phyloP scores from a whole-genome alignment of 441 rosid species.

The Pelargonium myrrhifolium region DNA sequence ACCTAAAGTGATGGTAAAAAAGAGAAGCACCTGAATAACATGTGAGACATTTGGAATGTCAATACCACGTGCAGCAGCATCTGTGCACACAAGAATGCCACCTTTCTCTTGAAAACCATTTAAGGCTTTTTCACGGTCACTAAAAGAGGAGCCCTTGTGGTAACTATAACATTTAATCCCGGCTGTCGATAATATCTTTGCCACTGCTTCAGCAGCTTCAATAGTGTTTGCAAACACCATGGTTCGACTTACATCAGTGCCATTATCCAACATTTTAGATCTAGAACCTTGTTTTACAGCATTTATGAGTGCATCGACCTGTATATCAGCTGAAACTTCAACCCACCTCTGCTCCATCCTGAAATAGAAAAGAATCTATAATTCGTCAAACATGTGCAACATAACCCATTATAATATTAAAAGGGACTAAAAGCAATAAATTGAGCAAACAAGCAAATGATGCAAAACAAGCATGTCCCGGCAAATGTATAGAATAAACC shows the following conservation, averaged over 20 bases:
- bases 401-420: no score
- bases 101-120: constrained; percentile 65
- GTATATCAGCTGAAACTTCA: constrained; percentile 73
- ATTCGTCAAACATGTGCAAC: not conserved
- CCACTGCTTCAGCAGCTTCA: constrained; percentile 82
- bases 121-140: constrained; percentile 63
- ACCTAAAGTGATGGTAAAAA: not conserved
- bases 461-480: no score
- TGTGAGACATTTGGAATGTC: constrained; percentile 88
- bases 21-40: constrained; percentile 68
- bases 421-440: not conserved
- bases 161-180: constrained; percentile 66
- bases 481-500: no score
- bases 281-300: constrained; percentile 49
- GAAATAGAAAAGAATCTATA: constrained; percentile 22
- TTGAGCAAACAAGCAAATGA: not conserved
- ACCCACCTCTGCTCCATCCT: constrained; percentile 80
- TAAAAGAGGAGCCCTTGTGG: constrained; percentile 70
- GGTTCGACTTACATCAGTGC: constrained; percentile 41
- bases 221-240: constrained; percentile 96
- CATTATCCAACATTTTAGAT: constrained; percentile 21
- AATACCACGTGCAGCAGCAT: constrained; percentile 96
- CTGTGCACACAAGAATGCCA: constrained; percentile 85
- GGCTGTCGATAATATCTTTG: constrained; percentile 60
- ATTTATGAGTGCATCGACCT: constrained; percentile 72